Evolutionary conservation across 441 rosid species (phyloP), one percentile per base, ranked within the genome.

Genomic region (Adansonia gregorii): DNA sequence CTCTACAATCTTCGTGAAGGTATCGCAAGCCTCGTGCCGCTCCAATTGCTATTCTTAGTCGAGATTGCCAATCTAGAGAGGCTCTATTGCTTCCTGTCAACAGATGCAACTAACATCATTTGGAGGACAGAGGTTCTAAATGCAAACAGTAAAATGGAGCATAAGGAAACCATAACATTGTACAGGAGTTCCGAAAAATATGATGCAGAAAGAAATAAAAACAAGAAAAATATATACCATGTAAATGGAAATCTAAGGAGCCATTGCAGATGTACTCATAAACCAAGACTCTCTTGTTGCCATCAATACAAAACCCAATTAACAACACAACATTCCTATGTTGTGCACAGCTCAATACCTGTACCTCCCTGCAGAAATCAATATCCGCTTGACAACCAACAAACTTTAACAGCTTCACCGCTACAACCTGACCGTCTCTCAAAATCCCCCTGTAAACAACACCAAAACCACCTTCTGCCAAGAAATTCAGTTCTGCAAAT

Each of bases 1-100:
- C 92, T 87, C 95, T 90, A 73, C 95, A 91, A 83, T 91, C 95
- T 82, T 90, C 93, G 20, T 91, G 95, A 79, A 91, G 93, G 79
- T 91, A 90, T 43, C 95, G 77, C 67, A 91, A 80, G 67, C 95
- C 92, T 73, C 90, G 76, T 48, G 95, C 95, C 65, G 90, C 78
- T 59, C 95, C 95, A 74, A 85, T 82, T 20, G 93, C 91, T 80
- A 91, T 86, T 78, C 86, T 89, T 78, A 88, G 70, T 64, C 93
- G 81, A 51, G 88, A 87, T 52, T 82, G 79, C 93, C 91, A 91
- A 83, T 84, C 86, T 41, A 89, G 69, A 48, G 87, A 68, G 35
- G 52, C 3, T 22, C 66, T 76, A 59, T 83, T 59, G 68, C 77
- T 64, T 78, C 85, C 95, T 91, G 90, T 70, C 67, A 78, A 79